Evolutionary conservation across 139 green algal species (phyloP).

Genomic region (Axilococcus clingmanii): DNA sequence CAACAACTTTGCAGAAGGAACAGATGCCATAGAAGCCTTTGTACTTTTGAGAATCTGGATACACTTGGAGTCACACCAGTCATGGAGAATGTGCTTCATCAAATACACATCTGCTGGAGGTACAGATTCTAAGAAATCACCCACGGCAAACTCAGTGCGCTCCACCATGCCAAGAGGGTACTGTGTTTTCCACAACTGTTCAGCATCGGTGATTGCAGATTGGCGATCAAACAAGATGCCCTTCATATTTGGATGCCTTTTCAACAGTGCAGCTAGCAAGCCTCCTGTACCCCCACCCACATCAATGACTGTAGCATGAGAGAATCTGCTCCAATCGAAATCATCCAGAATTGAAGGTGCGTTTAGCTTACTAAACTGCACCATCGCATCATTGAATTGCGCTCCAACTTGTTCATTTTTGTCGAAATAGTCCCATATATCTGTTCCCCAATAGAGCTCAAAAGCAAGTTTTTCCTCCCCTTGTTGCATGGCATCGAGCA

Average conservation of each 20-base stretch:
- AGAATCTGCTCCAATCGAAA: neutral
- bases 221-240: neutral
- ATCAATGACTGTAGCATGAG: neutral
- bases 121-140: neutral
- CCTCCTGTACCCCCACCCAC: neutral
- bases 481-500: too few species aligned
- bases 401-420: too few species aligned
- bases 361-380: neutral
- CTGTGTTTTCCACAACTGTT: neutral
- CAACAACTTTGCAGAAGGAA: neutral
- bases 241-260: neutral
- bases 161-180: too few species aligned
- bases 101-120: conserved; percentile 2
- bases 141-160: neutral
- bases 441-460: too few species aligned
- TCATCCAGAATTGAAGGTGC: neutral
- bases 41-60: neutral
- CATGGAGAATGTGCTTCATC: conserved; percentile 6
- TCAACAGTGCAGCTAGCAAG: neutral
- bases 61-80: neutral
- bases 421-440: too few species aligned
- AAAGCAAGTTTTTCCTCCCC: too few species aligned
- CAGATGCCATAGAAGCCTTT: neutral
- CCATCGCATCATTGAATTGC: neutral
- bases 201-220: neutral